phyloP scores from a whole-genome alignment of 148 eudicot genomes.

The Amaranthus cruentus region DNA sequence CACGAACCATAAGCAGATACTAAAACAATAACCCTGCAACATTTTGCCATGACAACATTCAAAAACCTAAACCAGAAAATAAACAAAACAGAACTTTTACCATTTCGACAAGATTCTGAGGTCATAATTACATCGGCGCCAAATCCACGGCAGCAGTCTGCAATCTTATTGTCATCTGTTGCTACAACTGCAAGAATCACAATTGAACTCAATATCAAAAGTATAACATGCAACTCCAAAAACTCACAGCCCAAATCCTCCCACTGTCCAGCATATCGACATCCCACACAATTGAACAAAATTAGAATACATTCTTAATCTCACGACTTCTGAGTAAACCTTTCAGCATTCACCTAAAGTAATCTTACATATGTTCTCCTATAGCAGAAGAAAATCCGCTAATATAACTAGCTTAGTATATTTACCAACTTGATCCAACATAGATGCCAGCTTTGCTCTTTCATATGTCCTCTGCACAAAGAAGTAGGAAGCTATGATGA shows the following conservation, averaged over 20 bases:
- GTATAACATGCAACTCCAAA: background rate
- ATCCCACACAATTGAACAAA: background rate
- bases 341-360: background rate
- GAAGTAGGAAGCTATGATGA: slow-evolving; percentile 1
- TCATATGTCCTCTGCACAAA: slow-evolving; percentile 86
- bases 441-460: slow-evolving; percentile 81
- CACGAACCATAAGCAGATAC: background rate
- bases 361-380: background rate
- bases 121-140: slow-evolving; percentile 99
- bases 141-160: slow-evolving; percentile 85
- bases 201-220: background rate
- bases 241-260: background rate
- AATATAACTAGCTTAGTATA: slow-evolving; percentile 6
- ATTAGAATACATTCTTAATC: too few relatives aligned
- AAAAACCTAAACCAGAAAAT: background rate
- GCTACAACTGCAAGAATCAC: slow-evolving; percentile 65
- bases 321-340: background rate
- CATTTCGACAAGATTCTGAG: slow-evolving; percentile 87
- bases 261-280: background rate
- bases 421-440: slow-evolving; percentile 83
- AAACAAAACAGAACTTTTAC: slow-evolving; percentile 29
- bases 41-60: background rate
- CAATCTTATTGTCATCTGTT: slow-evolving; percentile 94
- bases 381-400: background rate
- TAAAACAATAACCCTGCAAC: slow-evolving; percentile 1